phyloP scores from a whole-genome alignment of 73 alveolate species.

The Tetrahymena borealis region DNA sequence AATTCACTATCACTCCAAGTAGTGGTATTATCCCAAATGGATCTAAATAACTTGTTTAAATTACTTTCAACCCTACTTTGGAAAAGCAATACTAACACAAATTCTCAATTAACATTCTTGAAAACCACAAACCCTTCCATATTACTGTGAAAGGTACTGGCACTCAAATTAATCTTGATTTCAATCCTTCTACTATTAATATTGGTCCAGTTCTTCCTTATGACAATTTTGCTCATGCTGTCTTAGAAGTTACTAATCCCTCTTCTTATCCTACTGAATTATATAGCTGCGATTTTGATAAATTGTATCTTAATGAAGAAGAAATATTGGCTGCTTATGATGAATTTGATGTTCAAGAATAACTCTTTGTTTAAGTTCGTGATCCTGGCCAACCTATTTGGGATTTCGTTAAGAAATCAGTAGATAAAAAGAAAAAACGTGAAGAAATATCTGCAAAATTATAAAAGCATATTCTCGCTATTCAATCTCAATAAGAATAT shows the following conservation, averaged over 20 bases:
- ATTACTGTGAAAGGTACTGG: constrained; percentile 92
- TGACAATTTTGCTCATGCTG: constrained; percentile 79
- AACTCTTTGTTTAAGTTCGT: constrained; percentile 69
- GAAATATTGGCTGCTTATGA: constrained; percentile 83
- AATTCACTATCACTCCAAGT: constrained; percentile 77
- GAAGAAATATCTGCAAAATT: constrained; percentile 70
- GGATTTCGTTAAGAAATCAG: constrained; percentile 70
- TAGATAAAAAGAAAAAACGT: constrained; percentile 72
- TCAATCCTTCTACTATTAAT: constrained; percentile 75
- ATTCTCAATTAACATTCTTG: constrained; percentile 81
- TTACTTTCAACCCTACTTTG: constrained; percentile 86
- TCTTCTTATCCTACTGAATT: constrained; percentile 93
- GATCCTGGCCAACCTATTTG: constrained; percentile 95
- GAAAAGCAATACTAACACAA: constrained; percentile 82
- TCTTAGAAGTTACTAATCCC: constrained; percentile 91
- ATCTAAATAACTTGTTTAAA: constrained; percentile 82
- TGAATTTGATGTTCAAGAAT: constrained; percentile 61
- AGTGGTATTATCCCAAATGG: constrained; percentile 91
- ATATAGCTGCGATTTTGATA: constrained; percentile 91
- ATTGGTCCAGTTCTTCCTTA: constrained; percentile 98
- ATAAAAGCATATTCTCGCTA: constrained; percentile 67
- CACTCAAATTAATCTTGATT: constrained; percentile 72
- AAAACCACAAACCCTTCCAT: constrained; percentile 81
- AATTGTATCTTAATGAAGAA: constrained; percentile 88
- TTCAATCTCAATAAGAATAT: constrained; percentile 50